Evolutionary conservation across 1,139 yeast species (phyloP).

Genomic region (Candida sp.): DNA sequence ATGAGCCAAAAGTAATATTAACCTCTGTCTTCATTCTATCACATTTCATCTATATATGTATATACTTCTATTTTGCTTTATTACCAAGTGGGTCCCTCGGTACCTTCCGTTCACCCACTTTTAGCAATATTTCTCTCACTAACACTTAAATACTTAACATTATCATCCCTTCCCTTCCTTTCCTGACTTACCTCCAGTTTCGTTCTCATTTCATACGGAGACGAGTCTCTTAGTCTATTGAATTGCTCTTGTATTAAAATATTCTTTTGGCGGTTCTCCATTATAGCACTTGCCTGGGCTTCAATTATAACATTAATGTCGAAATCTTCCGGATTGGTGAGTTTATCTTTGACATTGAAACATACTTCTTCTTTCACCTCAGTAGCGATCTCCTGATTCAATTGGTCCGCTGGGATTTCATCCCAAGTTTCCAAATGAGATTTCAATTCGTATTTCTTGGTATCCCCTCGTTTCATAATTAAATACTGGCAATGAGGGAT

Average conservation of each 20-base stretch:
- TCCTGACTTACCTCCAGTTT: not conserved
- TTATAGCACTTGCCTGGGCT: slow-evolving; percentile 46
- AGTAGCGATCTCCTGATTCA: slow-evolving; percentile 32
- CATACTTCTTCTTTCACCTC: slow-evolving; percentile 42
- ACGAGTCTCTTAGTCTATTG: slow-evolving; percentile 10
- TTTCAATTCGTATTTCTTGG: slow-evolving; percentile 45
- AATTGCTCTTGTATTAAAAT: slow-evolving; percentile 31
- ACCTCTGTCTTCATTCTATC: too few relatives aligned
- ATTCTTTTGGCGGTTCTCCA: slow-evolving; percentile 35
- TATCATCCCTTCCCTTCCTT: not conserved
- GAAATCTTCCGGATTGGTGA: slow-evolving; percentile 35
- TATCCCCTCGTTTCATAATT: slow-evolving; percentile 59
- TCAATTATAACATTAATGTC: slow-evolving; percentile 39
- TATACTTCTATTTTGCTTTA: too few relatives aligned
- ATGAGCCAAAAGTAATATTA: too few relatives aligned
- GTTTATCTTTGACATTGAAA: slow-evolving; percentile 36
- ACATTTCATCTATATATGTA: too few relatives aligned
- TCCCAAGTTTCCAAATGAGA: slow-evolving; percentile 62
- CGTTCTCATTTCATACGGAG: slow-evolving; percentile 1
- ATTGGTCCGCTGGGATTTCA: slow-evolving; percentile 42
- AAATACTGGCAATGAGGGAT: slow-evolving; percentile 83
- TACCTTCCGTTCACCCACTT: not conserved
- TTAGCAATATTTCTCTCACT: not conserved
- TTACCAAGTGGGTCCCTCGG: too few relatives aligned
- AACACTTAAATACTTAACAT: not conserved